phyloP scores from a whole-genome alignment of 2,329 filamentous ascomycete genomes.

The Phoma sp. region DNA sequence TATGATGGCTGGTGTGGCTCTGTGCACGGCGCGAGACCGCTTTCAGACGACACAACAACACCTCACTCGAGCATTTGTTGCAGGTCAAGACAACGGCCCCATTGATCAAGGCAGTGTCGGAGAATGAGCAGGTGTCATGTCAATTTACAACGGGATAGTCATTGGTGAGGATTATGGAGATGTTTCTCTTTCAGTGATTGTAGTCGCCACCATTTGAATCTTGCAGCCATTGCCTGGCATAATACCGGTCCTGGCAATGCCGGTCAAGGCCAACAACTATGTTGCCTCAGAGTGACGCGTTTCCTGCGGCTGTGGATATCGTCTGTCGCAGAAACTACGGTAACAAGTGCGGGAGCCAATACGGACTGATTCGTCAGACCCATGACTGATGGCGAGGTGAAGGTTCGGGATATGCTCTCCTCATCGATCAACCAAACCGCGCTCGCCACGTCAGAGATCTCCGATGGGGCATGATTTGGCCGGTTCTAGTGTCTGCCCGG shows the following conservation, averaged over 20 bases:
- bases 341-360: slow-evolving; percentile 37
- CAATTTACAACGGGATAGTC: slow-evolving; percentile 37
- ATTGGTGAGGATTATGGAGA: slow-evolving; percentile 43
- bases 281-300: slow-evolving; percentile 45
- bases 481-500: slow-evolving; percentile 54
- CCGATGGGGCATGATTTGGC: slow-evolving; percentile 57
- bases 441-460: slow-evolving; percentile 62
- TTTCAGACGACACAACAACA: slow-evolving; percentile 39
- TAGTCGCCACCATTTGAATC: slow-evolving; percentile 45
- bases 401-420: slow-evolving; percentile 48
- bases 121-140: slow-evolving; percentile 4
- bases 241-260: no score
- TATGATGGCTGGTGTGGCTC: slow-evolving; percentile 42
- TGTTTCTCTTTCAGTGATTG: slow-evolving; percentile 34
- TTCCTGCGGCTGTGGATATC: slow-evolving; percentile 38
- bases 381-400: slow-evolving; percentile 51
- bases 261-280: slow-evolving; percentile 43
- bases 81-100: no score
- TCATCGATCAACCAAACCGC: slow-evolving; percentile 53
- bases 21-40: slow-evolving; percentile 39
- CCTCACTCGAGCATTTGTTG: slow-evolving; percentile 28
- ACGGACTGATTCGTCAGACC: slow-evolving; percentile 41
- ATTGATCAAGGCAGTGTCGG: no score
- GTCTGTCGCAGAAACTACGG: slow-evolving; percentile 39
- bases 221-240: slow-evolving; percentile 27